A percentile compares a stretch with the other conserved stretches of the same genome.
phyloP scores from a whole-genome alignment of 2,329 filamentous ascomycete species.

The Alternaria infectoria region DNA sequence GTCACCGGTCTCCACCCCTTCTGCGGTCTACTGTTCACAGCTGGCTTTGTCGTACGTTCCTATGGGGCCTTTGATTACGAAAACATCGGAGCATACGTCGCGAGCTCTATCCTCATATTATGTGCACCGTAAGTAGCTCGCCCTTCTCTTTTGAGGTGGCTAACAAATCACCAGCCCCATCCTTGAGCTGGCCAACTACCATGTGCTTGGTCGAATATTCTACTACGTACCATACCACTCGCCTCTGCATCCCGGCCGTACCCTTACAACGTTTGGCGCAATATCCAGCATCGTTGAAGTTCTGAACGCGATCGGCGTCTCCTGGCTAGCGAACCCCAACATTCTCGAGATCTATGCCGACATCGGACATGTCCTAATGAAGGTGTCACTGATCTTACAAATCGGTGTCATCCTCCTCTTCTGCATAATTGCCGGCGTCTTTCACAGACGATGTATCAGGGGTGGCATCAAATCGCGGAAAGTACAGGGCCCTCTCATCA shows the following conservation, averaged over 20 bases:
- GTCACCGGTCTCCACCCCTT: conserved; percentile 61
- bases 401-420: conserved; percentile 56
- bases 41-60: conserved; percentile 61
- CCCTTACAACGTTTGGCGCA: conserved; percentile 63
- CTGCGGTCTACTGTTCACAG: conserved; percentile 60
- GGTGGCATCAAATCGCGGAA: conserved; percentile 52
- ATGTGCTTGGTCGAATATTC: conserved; percentile 63
- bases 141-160: not conserved
- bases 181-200: conserved; percentile 59
- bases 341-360: conserved; percentile 41
- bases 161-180: conserved; percentile 15
- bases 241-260: conserved; percentile 61
- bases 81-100: conserved; percentile 48
- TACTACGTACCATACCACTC: conserved; percentile 65
- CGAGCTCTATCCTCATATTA: conserved; percentile 44
- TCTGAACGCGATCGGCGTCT: conserved; percentile 58
- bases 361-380: conserved; percentile 54
- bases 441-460: conserved; percentile 52
- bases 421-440: conserved; percentile 50
- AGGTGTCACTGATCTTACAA: conserved; percentile 57
- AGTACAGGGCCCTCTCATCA: conserved; percentile 49
- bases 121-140: conserved; percentile 36
- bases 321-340: conserved; percentile 47
- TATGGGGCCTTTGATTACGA: conserved; percentile 59
- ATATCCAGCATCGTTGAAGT: conserved; percentile 58